Evolutionary conservation across 192 early-diverging fungal species (phyloP), one percentile per base, ranked within the genome.

Genomic region (Umbelopsis vinacea): DNA sequence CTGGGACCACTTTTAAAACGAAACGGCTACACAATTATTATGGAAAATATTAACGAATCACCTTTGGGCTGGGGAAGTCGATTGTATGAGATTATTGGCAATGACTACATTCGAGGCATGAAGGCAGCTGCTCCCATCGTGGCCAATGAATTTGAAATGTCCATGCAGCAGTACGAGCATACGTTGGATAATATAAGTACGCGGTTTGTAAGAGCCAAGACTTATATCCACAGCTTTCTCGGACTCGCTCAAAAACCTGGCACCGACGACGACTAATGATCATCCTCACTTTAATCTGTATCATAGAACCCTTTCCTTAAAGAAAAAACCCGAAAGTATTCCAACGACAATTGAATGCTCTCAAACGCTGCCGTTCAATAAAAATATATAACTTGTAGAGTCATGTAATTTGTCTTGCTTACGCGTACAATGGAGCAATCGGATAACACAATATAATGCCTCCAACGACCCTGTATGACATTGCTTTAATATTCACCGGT

Each of bases 61-160:
- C 57, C 57, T 0, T 11, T 63, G 19, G 57, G 57, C 4, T 63
- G 57, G 57, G 33, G 57, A 5, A 63, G 57, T 35, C 23, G 24
- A n/a, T n/a, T 63, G 29, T 12, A 37, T 37, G 26, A 63, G 14
- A 63, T 63, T 37, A 26, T 35, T 37, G 57, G 57, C 12, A 33
- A 37, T 12, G 57, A 63, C n/a, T 63, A 63, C 29, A 63, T 63
- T 37, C 57, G 57, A 63, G 57, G 26, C 14, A 63, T 63, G 57
- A 63, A 63, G 35, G 26, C 57, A 11, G 57, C 57, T 12, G 57
- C 29, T 38, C 57, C 57, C 1, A 19, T 63, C 12, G 6, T 37
- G 19, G 57, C 57, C 33, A 63, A 19, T 17, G 57, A 63, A 3
- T 63, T 63, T 63, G 33, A 63, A 19, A 29, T 38, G 26, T 19